Base-by-base conservation (phyloP, 2,329 filamentous ascomycete genomes). In the Thermothelomyces thermophilus region DNA sequence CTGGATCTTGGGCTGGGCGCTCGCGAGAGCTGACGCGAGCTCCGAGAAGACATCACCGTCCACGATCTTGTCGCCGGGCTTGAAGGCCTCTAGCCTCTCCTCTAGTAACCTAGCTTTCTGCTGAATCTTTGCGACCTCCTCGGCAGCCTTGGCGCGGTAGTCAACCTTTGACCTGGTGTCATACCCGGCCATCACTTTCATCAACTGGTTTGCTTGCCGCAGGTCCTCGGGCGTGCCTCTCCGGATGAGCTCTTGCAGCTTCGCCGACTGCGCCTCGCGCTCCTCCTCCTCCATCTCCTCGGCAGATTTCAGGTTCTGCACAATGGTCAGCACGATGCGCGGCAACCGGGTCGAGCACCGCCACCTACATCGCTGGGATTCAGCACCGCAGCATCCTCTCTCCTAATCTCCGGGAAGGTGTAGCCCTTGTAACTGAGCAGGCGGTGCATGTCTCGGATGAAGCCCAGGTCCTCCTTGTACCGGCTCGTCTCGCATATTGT, bases 211-310 rank as follows among this genome's bases (percentile, higher is more conserved):
- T 47, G 93, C 93, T 73, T 98, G 93, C 66, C 96, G 91, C 52
- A 98, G 72, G 66, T 98, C 93, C 56, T 94, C 86, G 22, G 93
- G 93, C 4, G 87, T 84, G 48, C 93, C 93, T 58, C 93, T 79
- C 53, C 93, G 84, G 64, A 98, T 97, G 46, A 98, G 75, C 70
- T 98, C 93, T 65, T 98, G 93, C 16, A 98, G 77, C 69, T 98
- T 98, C n/a, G 93, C 93, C 2, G 90, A 95, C 65, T 98, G 93
- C 2, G 91, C 91, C 60, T 91, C 89, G 50, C 81, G 81, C 66
- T 98, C 93, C 69, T 98, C 93, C 62, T 94, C 89, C 64, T 98
- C 93, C 90, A 98, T 97, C 65, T 98, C 93, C 63, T 98, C 93
- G 20, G 88, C 90, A 0, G 91, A 97, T 70, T 94, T 90, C 39